Base-by-base conservation (phyloP, 352 stramenopile genomes). In the Phytophthora agathidicida region DNA sequence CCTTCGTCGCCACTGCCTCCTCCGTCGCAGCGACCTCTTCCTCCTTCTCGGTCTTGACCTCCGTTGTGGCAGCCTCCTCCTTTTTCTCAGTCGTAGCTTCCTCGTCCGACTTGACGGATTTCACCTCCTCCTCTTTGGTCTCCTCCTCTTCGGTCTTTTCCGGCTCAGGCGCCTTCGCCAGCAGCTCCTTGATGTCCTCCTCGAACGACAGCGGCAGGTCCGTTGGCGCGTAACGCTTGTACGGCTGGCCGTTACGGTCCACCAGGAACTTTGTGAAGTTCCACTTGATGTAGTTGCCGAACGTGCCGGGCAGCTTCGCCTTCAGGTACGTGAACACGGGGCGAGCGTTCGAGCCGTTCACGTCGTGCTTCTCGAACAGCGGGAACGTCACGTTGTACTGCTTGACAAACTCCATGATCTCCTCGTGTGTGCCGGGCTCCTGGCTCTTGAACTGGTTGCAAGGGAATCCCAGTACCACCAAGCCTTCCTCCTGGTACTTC, bases 181-280 rank as follows among this genome's bases (percentile, higher is more conserved):
- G 50, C 53, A 82, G 35, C 33, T 71, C 50, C 59, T 77, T 71
- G 17, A 73, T 77, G 39, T 80, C 60, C 27, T 71, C 63, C 31
- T 89, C 83, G 58, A 97, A 86, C 36, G 83, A 85, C 8, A 88
- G 41, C 14, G 87, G 87, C 52, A 62, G 57, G 17, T 82, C 85
- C 52, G 76, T 89, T 0, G 88, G 82, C 0, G 70, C 75, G 49
- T 73, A 97, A 6, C 91, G 73, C 60, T 94, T 91, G 51, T 71
- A 70, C 30, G 91, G 86, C 52, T 79, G 72, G 17, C 91, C 91
- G 32, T 95, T 82, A 56, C 83, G 78, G 70, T 97, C 91, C 5
- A 98, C 75, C 11, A 98, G 60, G 58, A 98, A 98, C 67, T 95
- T 96, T 17, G 80, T 90, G 56, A 94, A 96, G 74, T 96, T 96